Base-by-base conservation (phyloP, 2,329 filamentous ascomycete species). In the Coniochaeta prunicola region DNA sequence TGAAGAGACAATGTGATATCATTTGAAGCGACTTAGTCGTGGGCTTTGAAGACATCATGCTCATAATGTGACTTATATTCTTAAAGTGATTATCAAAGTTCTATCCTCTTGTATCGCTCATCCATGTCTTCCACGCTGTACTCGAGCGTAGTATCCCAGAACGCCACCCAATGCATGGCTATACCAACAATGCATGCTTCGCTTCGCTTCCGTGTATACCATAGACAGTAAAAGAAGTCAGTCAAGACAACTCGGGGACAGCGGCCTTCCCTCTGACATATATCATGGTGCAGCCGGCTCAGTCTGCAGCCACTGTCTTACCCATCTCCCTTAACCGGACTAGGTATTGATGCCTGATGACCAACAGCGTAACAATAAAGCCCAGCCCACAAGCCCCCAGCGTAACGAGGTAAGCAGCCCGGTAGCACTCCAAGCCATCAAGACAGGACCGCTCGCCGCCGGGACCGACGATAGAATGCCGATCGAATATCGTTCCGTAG, bases 401-500 rank as follows among this genome's bases (percentile, higher is more conserved):
- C 0, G 93, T 96, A 57, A 92, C 81, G 64, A 84, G 82, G 70
- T 97, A 97, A 1, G 93, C 92, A 2, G 83, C 77, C 31, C 83
- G 81, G 73, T 97, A 97, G 72, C 93, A 97, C 21, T 81, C 77
- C 12, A 93, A 73, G 0, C 94, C 94, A 28, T 93, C 85, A 21
- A 81, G 78, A 69, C 94, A 97, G 21, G 85, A 82, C 31, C 88
- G 80, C 64, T 91, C 86, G 21, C 91, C 91, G 45, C 84, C 81
- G 0, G 82, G 79, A 21, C 84, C 81, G 10, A 91, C 76, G 34
- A 87, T 74, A 24, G 88, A 92, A 71, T 97, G 92, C 9, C 77
- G 76, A 70, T 99, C 94, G 65, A 91, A 96, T 0, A 96, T 86
- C 17, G 72, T 75, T 55, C 94, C 94, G 70, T 97, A 99, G 59